Evolutionary conservation across 2,329 filamentous ascomycete species (phyloP).

Genomic region (Phaeomoniella chlamydospora): DNA sequence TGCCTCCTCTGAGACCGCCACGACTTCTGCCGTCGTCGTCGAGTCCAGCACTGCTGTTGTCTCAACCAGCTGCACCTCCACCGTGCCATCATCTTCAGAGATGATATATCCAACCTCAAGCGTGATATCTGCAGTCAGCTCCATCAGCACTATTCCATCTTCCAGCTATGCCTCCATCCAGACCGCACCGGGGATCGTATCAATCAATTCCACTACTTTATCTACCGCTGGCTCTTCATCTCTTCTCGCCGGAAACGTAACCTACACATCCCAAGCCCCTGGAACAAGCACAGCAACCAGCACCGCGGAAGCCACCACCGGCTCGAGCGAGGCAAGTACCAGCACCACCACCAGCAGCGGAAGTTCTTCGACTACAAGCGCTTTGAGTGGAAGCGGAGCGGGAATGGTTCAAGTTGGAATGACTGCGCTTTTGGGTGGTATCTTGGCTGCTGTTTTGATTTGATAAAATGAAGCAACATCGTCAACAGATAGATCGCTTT

Average conservation of each 20-base stretch:
- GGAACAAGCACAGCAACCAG: neutral
- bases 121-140: no score
- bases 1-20: neutral
- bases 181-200: neutral
- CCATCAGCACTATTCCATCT: no score
- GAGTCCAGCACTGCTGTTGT: no score
- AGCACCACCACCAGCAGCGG: neutral
- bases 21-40: no score
- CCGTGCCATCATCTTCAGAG: no score
- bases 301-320: neutral
- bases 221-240: neutral
- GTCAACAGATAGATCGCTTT: no score
- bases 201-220: neutral
- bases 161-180: constrained; percentile 16
- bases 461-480: no score
- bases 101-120: no score
- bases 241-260: neutral
- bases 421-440: no score
- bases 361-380: neutral
- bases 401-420: neutral
- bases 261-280: neutral
- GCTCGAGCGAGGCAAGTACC: neutral
- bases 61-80: no score
- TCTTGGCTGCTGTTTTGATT: no score
- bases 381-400: neutral